phyloP scores from a whole-genome alignment of 2,329 filamentous ascomycete genomes.

The Dactylonectria estremocensis region DNA sequence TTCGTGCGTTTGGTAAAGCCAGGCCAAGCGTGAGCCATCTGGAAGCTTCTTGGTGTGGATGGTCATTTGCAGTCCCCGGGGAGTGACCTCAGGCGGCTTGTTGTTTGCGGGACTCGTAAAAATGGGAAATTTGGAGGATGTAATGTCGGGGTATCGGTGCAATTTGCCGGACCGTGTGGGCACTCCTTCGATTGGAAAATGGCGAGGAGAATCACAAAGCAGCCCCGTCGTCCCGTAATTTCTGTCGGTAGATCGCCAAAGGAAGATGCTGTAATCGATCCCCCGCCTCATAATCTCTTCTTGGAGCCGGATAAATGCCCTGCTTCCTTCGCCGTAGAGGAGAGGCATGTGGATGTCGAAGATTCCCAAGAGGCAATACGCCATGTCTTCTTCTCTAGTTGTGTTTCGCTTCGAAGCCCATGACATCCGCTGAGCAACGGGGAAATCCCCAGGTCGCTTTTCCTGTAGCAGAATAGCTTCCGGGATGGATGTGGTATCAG shows the following conservation, averaged over 20 bases:
- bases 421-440: constrained; percentile 26
- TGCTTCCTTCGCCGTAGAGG: constrained; percentile 26
- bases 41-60: constrained; percentile 3
- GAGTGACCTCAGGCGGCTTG: constrained; percentile 17
- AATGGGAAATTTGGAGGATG: not conserved
- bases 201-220: constrained; percentile 26
- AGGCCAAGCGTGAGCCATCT: constrained; percentile 9
- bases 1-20: constrained; percentile 22
- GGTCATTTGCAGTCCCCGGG: constrained; percentile 20
- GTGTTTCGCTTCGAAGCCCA: constrained; percentile 29
- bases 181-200: constrained; percentile 18
- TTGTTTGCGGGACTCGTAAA: not conserved
- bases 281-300: constrained; percentile 27
- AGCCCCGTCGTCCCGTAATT: constrained; percentile 19
- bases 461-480: constrained; percentile 16
- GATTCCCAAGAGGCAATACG: constrained; percentile 26
- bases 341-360: constrained; percentile 32
- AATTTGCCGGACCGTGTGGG: constrained; percentile 16
- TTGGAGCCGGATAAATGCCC: constrained; percentile 21
- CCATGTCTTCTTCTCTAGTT: constrained; percentile 26
- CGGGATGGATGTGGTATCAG: constrained; percentile 23
- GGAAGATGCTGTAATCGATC: constrained; percentile 29
- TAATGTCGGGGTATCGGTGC: constrained; percentile 18
- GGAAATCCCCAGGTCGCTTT: not conserved
- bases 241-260: constrained; percentile 18